Evolutionary conservation across 306 rosid genomes (phyloP).

Genomic region (Oemleria cerasiformis): DNA sequence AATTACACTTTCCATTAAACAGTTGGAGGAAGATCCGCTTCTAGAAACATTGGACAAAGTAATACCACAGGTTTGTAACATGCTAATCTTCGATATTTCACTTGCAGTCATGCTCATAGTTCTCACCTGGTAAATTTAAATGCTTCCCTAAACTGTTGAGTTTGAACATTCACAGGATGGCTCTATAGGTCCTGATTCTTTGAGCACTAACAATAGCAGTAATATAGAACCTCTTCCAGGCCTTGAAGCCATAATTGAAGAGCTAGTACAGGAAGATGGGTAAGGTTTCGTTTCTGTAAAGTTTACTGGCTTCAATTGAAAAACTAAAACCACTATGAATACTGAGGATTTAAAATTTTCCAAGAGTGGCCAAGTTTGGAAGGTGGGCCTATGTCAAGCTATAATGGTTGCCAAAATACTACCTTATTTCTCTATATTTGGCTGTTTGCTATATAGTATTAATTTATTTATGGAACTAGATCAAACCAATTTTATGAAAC

Average conservation of each 20-base stretch:
- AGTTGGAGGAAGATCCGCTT: constrained; percentile 95
- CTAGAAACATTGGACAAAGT: constrained; percentile 94
- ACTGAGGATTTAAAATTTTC: background rate
- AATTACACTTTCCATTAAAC: constrained; percentile 67
- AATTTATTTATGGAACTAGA: too few species aligned
- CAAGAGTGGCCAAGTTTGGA: background rate
- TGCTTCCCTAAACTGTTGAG: constrained; percentile 11
- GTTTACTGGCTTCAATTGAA: background rate
- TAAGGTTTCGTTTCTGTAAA: constrained; percentile 25
- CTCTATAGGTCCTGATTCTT: constrained; percentile 39
- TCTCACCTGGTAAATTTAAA: background rate
- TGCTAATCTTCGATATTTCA: background rate
- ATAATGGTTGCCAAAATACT: background rate
- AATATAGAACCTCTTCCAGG: constrained; percentile 87
- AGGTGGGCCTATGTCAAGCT: background rate
- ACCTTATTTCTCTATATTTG: too few species aligned
- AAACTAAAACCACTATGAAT: background rate
- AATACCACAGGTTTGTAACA: constrained; percentile 78
- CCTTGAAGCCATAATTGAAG: constrained; percentile 74
- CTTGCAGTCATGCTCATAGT: background rate
- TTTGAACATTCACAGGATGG: constrained; percentile 44
- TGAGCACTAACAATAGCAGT: constrained; percentile 25
- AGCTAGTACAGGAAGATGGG: constrained; percentile 82
- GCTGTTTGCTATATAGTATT: too few species aligned
- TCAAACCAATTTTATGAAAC: too few species aligned